phyloP scores from a whole-genome alignment of 129 eudicot species.

The Flaveria bidentis region DNA sequence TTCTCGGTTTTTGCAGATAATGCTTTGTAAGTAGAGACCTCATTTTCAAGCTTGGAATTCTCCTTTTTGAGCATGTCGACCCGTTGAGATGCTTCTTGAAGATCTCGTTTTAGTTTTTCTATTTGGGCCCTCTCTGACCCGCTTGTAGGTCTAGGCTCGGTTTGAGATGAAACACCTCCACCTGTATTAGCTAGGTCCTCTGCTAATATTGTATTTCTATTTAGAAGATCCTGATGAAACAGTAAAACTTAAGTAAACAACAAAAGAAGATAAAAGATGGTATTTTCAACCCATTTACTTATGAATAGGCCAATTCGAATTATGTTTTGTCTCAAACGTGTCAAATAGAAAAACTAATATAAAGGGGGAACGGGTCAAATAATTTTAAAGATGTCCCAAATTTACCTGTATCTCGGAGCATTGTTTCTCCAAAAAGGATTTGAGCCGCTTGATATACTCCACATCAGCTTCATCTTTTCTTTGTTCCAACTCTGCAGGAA shows the following conservation, averaged over 20 bases:
- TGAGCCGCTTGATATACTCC: slow-evolving; percentile 71
- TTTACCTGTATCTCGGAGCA: slow-evolving; percentile 86
- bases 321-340: background rate
- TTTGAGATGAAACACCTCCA: slow-evolving; percentile 45
- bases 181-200: slow-evolving; percentile 68
- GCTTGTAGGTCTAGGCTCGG: slow-evolving; percentile 45
- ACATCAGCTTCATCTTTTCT: slow-evolving; percentile 60
- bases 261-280: background rate
- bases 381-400: background rate
- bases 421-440: slow-evolving; percentile 71
- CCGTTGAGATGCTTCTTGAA: slow-evolving; percentile 63
- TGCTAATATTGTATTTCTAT: slow-evolving; percentile 66
- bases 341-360: background rate
- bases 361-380: background rate
- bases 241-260: background rate
- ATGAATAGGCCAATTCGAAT: background rate
- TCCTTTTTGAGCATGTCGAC: slow-evolving; percentile 59
- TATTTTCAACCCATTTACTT: background rate
- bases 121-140: slow-evolving; percentile 65
- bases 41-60: slow-evolving; percentile 55
- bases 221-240: slow-evolving; percentile 63
- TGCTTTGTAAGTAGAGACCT: slow-evolving; percentile 47
- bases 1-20: slow-evolving; percentile 59
- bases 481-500: slow-evolving; percentile 84
- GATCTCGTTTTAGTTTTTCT: slow-evolving; percentile 62